A percentile compares a stretch with the other conserved stretches of the same genome.
These are phyloP conservation scores for Fusarium incarnatum DNA, from an alignment of 2,329 filamentous ascomycete genomes.

Conservation along the genomic window DNA sequence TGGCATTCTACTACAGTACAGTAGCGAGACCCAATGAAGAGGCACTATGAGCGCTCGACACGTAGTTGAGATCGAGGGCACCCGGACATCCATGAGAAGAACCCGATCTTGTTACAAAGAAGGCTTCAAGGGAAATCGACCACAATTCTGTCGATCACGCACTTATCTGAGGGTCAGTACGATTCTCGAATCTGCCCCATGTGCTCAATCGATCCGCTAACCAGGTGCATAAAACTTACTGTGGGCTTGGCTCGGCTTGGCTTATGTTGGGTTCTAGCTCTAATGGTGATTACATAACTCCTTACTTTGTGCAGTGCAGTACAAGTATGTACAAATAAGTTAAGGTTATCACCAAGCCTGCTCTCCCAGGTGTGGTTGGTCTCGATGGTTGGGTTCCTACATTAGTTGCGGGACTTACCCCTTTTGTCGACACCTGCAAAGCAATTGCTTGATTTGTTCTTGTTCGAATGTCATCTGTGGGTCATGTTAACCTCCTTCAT, in stretches of 20 bases:
- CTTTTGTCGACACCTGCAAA: slow-evolving; percentile 22
- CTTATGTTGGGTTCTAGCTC: background rate
- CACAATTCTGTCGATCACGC: slow-evolving; percentile 3
- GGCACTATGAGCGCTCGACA: background rate
- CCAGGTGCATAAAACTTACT: background rate
- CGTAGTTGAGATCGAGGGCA: background rate
- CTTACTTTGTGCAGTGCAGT: slow-evolving; percentile 24
- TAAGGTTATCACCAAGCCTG: slow-evolving; percentile 29
- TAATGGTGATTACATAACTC: slow-evolving; percentile 13
- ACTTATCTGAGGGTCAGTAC: background rate
- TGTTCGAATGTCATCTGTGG: slow-evolving; percentile 37
- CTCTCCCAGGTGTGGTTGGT: slow-evolving; percentile 12
- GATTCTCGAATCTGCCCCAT: background rate
- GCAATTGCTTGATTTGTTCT: slow-evolving; percentile 5
- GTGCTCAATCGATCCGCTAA: background rate
- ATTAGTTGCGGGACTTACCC: slow-evolving; percentile 34
- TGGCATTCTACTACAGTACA: background rate
- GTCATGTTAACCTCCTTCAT: slow-evolving; percentile 34
- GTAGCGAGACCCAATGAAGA: background rate
- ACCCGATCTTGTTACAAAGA: slow-evolving; percentile 1
- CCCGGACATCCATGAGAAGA: background rate
- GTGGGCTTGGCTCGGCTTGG: background rate
- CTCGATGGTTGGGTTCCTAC: slow-evolving; percentile 32
- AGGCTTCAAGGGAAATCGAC: slow-evolving; percentile 24
- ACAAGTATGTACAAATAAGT: background rate